Evolutionary conservation across 768 basidiomycete species (phyloP), one percentile per base, ranked within the genome.

Genomic region (Russula sp.): DNA sequence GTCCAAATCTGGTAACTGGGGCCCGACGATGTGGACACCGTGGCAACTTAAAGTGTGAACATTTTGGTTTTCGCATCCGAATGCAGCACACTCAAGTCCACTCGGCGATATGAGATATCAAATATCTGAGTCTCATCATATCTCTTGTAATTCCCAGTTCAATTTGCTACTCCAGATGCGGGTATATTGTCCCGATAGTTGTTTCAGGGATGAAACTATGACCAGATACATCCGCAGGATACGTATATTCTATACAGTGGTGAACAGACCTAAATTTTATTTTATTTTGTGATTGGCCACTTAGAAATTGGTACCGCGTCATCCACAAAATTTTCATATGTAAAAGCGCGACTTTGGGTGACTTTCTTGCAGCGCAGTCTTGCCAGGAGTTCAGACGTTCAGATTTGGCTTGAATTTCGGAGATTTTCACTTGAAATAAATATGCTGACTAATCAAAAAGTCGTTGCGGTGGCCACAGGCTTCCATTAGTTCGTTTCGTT

Each of bases 361-460:
- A 45, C 8, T 22, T 22, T 6, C 14, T 22, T 5, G 11, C 22
- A 25, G 45, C 25, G 25, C 3, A 29, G 25, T 29, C 25, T 46
- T 11, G 22, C 11, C 20, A 13, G 14, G 10, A 47, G 22, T 1
- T 39, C 22, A 10, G 10, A 47, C n/a, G n/a, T n/a, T 29, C 3
- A 2, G 25, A 29, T 29, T 29, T 29, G 25, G 25, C 22, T 47
- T 25, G 46, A 14, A 47, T 47, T 45, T 46, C 22, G 22, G 52
- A 8, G 52, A 29, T 25, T 32, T 7, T 11, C 20, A 13, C 22
- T 25, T 9, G 13, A 25, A 20, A 29, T 13, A 25, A 34, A 13
- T 11, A 10, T 22, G 56, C 55, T 63, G 61, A 63, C 56, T 63
- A 63, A 63, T 51, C 34, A 18, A 38, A 59, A 43, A 50, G 41